Evolutionary conservation across 73 alveolate genomes (phyloP).

Genomic region (Tetrahymena thermophila): DNA sequence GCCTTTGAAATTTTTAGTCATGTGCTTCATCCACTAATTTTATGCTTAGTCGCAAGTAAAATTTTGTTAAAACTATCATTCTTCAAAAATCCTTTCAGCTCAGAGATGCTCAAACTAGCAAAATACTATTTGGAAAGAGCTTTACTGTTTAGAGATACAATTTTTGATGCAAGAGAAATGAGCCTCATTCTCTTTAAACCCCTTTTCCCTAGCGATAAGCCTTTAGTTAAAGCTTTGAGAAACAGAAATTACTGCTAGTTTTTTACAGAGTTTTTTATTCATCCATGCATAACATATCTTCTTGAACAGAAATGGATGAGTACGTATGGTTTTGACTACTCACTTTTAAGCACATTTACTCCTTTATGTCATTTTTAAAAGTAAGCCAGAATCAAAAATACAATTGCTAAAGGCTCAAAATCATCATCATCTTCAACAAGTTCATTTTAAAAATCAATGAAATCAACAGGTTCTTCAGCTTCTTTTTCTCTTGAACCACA

Average conservation of each 20-base stretch:
- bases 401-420: not conserved
- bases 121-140: not conserved
- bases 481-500: not conserved
- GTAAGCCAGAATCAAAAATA: not conserved
- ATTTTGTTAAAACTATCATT: not conserved
- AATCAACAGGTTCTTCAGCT: not conserved
- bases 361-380: not conserved
- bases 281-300: not conserved
- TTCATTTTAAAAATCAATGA: not conserved
- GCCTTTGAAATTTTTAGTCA: not conserved
- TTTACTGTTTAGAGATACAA: not conserved
- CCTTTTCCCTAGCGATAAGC: not conserved
- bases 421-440: not conserved
- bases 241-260: not conserved
- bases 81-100: not conserved
- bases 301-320: not conserved
- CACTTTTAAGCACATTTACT: not conserved
- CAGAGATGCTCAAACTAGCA: not conserved
- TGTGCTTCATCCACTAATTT: not conserved
- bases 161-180: not conserved
- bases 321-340: not conserved
- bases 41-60: not conserved
- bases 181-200: not conserved
- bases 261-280: not conserved
- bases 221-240: not conserved